phyloP scores from a whole-genome alignment of 495 filamentous ascomycete genomes.

The Lasiosphaeria hispida region DNA sequence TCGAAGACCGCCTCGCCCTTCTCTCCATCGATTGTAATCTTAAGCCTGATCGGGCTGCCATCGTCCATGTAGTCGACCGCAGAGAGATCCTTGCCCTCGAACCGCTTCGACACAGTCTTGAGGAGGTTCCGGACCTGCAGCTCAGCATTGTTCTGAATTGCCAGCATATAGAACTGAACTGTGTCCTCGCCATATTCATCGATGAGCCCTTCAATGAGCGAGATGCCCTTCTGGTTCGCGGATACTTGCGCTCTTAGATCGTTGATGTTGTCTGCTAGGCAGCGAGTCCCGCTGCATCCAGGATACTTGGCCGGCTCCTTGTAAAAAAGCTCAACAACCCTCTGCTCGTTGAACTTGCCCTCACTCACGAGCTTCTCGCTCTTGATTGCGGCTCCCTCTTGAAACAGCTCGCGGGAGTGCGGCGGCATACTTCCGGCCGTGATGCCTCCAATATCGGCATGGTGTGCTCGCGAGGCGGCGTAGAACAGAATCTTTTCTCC shows the following conservation, averaged over 20 bases:
- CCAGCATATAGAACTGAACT: slow-evolving; percentile 94
- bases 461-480: slow-evolving; percentile 91
- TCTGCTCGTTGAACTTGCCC: slow-evolving; percentile 83
- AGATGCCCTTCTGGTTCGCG: slow-evolving; percentile 94
- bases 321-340: slow-evolving; percentile 79
- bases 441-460: slow-evolving; percentile 96
- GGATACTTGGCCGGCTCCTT: slow-evolving; percentile 80
- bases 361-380: slow-evolving; percentile 91
- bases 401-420: slow-evolving; percentile 85
- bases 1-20: slow-evolving; percentile 89
- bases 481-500: slow-evolving; percentile 93
- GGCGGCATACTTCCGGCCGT: slow-evolving; percentile 96
- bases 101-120: slow-evolving; percentile 72
- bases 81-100: slow-evolving; percentile 69
- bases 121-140: slow-evolving; percentile 78
- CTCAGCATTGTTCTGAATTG: slow-evolving; percentile 91
- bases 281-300: slow-evolving; percentile 85
- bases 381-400: slow-evolving; percentile 93
- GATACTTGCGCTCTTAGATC: slow-evolving; percentile 96
- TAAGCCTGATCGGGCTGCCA: slow-evolving; percentile 81
- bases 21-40: slow-evolving; percentile 75
- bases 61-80: slow-evolving; percentile 93
- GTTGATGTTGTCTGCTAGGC: slow-evolving; percentile 90
- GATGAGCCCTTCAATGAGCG: slow-evolving; percentile 79
- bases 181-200: slow-evolving; percentile 86